phyloP scores from a whole-genome alignment of 2,329 filamentous ascomycete genomes.

The Parastagonospora avenae region DNA sequence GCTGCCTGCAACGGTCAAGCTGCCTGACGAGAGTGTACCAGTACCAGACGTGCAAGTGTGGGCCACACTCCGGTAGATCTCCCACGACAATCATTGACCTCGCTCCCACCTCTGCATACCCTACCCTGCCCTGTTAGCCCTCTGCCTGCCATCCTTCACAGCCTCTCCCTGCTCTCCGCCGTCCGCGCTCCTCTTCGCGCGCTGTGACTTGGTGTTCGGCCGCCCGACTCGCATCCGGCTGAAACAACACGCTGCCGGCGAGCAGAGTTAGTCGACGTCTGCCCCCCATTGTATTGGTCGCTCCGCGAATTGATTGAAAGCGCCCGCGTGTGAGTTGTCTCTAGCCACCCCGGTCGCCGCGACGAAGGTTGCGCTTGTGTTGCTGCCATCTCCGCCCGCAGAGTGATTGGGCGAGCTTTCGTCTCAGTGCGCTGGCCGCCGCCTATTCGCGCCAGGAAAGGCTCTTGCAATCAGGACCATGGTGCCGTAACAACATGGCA shows the following conservation, averaged over 20 bases:
- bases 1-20: background rate
- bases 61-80: background rate
- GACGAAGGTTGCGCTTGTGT: conserved; percentile 27
- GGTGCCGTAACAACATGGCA: conserved; percentile 38
- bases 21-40: background rate
- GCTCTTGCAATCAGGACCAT: conserved; percentile 32
- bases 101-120: background rate
- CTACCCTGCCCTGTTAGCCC: background rate
- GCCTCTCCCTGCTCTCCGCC: background rate
- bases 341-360: conserved; percentile 32
- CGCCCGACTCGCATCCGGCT: conserved; percentile 9
- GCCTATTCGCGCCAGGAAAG: conserved; percentile 32
- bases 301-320: conserved; percentile 19
- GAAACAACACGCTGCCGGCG: conserved; percentile 23
- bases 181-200: background rate
- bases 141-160: background rate
- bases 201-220: background rate
- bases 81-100: background rate
- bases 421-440: conserved; percentile 12
- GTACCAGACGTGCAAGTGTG: background rate
- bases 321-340: conserved; percentile 32
- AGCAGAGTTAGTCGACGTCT: conserved; percentile 21
- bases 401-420: conserved; percentile 17
- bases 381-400: conserved; percentile 21
- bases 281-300: conserved; percentile 27